Base-by-base conservation (phyloP, 2,329 filamentous ascomycete genomes). In the Stachybotrys elegans region DNA sequence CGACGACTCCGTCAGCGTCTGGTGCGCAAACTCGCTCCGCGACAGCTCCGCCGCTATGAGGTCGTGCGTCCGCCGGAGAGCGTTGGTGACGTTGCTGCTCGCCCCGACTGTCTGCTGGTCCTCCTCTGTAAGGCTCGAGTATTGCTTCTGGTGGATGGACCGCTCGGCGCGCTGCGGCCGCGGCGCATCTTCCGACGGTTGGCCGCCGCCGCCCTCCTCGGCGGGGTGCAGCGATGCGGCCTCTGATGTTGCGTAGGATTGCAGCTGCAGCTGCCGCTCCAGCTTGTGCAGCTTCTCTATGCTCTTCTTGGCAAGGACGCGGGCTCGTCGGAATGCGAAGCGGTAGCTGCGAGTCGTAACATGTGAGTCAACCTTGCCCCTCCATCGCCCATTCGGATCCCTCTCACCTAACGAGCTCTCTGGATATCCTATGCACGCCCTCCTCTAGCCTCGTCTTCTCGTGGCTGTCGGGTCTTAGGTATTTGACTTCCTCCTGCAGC, bases 21-120 rank as follows among this genome's bases (percentile, higher is more conserved):
- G 85, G 56, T 93, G 85, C 16, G 92, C 92, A 60, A 95, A 97
- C 56, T 88, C 84, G 52, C 88, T 94, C 47, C 89, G 84, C 38
- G 84, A 81, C 7, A 98, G 79, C 71, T 96, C 91, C 5, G 81
- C 76, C 51, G 88, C 82, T 71, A 97, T 91, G 57, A 95, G 77
- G 49, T 87, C 81, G 66, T 97, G 91, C 6, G 92, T 94, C 48
- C 90, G 78, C 48, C 89, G 79, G 42, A 98, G 76, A 2, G 90
- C 87, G 40, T 82, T 73, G 4, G 92, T 97, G 43, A 97, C 86
- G 69, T 94, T 88, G 52, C 77, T 82, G 23, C 87, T 88, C 1
- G 92, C 86, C 49, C 83, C 81, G 13, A 89, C 73, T 34, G 83
- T 76, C 51, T 88, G 75, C 51, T 93, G 84, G 60, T 87, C 82